A percentile compares a stretch with the other conserved stretches of the same genome.
Conservation (phyloP, 2,329 filamentous ascomycete species). For the Pseudocercospora crystallina region DNA sequence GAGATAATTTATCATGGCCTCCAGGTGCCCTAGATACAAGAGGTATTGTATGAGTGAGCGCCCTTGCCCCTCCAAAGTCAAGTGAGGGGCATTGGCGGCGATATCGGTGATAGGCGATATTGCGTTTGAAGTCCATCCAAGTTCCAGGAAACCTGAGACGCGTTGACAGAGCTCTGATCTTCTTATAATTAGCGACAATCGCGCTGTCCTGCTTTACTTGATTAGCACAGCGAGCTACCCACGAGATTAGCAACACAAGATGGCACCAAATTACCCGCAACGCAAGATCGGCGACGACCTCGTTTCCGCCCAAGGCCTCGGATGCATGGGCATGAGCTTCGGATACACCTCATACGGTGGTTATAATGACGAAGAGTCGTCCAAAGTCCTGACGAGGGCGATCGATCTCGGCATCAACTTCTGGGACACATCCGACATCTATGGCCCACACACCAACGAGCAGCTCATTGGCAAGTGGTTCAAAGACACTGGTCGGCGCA, state of each 20-base stretch:
- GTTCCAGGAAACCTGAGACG: too few relatives aligned
- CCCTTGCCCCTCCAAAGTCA: too few relatives aligned
- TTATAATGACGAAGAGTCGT: conserved; percentile 29
- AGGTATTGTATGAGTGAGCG: too few relatives aligned
- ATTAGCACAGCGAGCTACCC: too few relatives aligned
- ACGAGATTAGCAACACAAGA: conserved; percentile 1
- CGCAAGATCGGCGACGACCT: conserved; percentile 42
- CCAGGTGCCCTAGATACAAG: too few relatives aligned
- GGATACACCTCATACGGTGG: conserved; percentile 34
- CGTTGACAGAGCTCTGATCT: too few relatives aligned
- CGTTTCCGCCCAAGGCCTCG: conserved; percentile 34
- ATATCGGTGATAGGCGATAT: too few relatives aligned
- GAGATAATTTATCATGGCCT: too few relatives aligned
- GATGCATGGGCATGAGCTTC: conserved; percentile 39
- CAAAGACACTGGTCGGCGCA: conserved; percentile 38
- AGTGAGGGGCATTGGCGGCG: too few relatives aligned
- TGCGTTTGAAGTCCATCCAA: too few relatives aligned
- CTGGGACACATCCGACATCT: conserved; percentile 34
- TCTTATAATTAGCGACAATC: too few relatives aligned
- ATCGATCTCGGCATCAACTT: conserved; percentile 32
- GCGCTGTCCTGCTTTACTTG: too few relatives aligned
- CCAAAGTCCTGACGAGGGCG: conserved; percentile 28
- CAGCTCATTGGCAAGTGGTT: conserved; percentile 42
- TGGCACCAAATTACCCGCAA: conserved; percentile 37
- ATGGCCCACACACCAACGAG: conserved; percentile 35